These are phyloP conservation scores for Ambrosiella beaveri DNA, from an alignment of 2,329 filamentous ascomycete species.

Conservation along the genomic window DNA sequence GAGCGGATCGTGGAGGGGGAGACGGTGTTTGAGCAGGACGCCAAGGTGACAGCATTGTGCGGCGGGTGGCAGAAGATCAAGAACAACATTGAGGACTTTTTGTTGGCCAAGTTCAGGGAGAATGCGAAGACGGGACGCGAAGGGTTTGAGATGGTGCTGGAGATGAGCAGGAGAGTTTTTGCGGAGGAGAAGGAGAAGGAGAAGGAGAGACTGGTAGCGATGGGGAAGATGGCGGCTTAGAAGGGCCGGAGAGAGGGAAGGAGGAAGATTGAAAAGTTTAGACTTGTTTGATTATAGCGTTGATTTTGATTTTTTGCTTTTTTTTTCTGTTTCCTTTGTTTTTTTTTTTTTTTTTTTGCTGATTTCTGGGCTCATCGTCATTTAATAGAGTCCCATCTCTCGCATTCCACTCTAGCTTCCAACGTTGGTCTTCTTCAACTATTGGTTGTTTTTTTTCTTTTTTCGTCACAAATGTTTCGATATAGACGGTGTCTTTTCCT, in stretches of 20 bases:
- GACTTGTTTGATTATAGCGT: not conserved
- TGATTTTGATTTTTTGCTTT: not conserved
- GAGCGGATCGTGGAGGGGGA: conserved; percentile 25
- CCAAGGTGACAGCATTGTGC: conserved; percentile 82
- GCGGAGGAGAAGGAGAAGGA: conserved; percentile 66
- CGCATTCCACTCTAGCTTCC: not conserved
- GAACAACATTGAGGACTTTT: conserved; percentile 86
- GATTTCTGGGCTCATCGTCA: not conserved
- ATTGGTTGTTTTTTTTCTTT: conserved; percentile 2
- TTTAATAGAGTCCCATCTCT: not conserved
- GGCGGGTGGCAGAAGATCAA: conserved; percentile 96
- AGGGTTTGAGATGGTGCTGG: conserved; percentile 86
- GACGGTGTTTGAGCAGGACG: conserved; percentile 77
- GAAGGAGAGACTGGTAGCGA: conserved; percentile 7
- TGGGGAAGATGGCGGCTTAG: not conserved
- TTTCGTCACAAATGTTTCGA: not conserved
- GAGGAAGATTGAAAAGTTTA: not conserved
- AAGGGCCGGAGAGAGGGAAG: not conserved
- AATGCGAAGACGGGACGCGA: conserved; percentile 82
- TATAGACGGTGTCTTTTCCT: not conserved
- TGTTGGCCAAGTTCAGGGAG: conserved; percentile 75
- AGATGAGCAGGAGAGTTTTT: conserved; percentile 83
- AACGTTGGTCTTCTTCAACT: not conserved
- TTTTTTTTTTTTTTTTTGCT: conserved; percentile 1
- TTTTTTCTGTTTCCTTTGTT: not conserved